Percentiles rank a stretch among this genome's conserved stretches.
phyloP scores from a whole-genome alignment of 768 basidiomycete species.

The Lentinula sp. region DNA sequence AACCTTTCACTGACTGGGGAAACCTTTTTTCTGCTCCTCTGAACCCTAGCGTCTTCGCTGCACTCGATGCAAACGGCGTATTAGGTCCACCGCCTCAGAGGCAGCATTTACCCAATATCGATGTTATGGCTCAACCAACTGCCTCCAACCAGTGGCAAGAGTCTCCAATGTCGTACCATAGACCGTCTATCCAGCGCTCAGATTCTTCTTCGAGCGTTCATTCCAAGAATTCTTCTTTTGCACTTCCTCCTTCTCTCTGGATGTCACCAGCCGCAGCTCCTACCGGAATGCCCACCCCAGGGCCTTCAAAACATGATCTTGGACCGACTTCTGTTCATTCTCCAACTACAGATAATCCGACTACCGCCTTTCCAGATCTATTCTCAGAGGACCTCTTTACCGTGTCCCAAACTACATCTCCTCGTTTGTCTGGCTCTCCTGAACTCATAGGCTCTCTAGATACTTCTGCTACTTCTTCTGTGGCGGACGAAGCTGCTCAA shows the following conservation, averaged over 20 bases:
- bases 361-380: constrained; percentile 57
- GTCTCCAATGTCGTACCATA: constrained; percentile 16
- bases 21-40: constrained; percentile 57
- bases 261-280: constrained; percentile 66
- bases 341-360: constrained; percentile 45
- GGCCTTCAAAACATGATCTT: constrained; percentile 29
- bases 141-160: constrained; percentile 25
- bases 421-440: constrained; percentile 62
- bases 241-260: constrained; percentile 75
- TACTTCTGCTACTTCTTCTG: constrained; percentile 33
- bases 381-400: constrained; percentile 66
- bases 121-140: constrained; percentile 15
- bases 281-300: constrained; percentile 33
- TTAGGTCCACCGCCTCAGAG: constrained; percentile 30
- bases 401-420: constrained; percentile 44
- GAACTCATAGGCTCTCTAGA: constrained; percentile 34
- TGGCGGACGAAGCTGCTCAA: constrained; percentile 42
- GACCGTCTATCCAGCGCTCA: constrained; percentile 22
- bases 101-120: constrained; percentile 10
- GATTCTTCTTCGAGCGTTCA: constrained; percentile 20
- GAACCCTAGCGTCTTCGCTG: constrained; percentile 53
- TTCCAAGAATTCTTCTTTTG: constrained; percentile 23
- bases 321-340: constrained; percentile 26
- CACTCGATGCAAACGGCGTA: constrained; percentile 55
- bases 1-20: constrained; percentile 37